These are phyloP conservation scores for Globisporangium rhizosaccharum DNA, from an alignment of 352 stramenopile genomes.

Conservation along the genomic window DNA sequence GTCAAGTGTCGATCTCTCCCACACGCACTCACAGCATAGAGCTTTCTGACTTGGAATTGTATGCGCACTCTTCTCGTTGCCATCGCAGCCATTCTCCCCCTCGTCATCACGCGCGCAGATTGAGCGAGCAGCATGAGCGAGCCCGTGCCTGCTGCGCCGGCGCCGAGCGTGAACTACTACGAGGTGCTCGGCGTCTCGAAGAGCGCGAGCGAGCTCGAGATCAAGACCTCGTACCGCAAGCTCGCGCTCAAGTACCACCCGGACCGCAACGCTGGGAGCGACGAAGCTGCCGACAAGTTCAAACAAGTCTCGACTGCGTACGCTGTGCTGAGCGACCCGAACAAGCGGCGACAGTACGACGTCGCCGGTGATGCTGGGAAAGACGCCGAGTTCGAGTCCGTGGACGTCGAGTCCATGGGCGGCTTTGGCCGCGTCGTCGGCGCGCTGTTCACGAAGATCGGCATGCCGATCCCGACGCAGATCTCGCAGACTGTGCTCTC, in stretches of 20 bases:
- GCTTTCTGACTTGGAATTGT: too few species aligned
- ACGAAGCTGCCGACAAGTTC: conserved; percentile 78
- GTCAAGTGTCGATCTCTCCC: too few species aligned
- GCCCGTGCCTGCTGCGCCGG: conserved; percentile 39
- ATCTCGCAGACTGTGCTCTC: conserved; percentile 82
- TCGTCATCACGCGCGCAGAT: neutral
- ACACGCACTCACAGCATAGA: too few species aligned
- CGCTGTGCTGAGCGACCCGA: conserved; percentile 79
- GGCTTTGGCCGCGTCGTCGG: conserved; percentile 78
- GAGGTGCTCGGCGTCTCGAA: conserved; percentile 87
- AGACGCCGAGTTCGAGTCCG: conserved; percentile 74
- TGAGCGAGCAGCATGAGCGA: conserved; percentile 37
- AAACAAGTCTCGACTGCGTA: conserved; percentile 85
- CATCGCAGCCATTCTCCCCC: neutral
- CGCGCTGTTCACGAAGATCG: conserved; percentile 87
- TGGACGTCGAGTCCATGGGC: conserved; percentile 82
- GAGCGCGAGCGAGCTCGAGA: conserved; percentile 84
- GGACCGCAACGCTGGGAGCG: conserved; percentile 79
- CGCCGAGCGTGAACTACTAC: conserved; percentile 75
- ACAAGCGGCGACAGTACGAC: conserved; percentile 86
- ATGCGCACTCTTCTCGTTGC: too few species aligned
- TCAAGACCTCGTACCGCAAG: conserved; percentile 88
- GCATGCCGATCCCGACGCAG: conserved; percentile 84
- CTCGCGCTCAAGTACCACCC: conserved; percentile 88
- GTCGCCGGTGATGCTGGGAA: conserved; percentile 66